phyloP scores from a whole-genome alignment of 2,329 filamentous ascomycete species.

The Phoma sp. region DNA sequence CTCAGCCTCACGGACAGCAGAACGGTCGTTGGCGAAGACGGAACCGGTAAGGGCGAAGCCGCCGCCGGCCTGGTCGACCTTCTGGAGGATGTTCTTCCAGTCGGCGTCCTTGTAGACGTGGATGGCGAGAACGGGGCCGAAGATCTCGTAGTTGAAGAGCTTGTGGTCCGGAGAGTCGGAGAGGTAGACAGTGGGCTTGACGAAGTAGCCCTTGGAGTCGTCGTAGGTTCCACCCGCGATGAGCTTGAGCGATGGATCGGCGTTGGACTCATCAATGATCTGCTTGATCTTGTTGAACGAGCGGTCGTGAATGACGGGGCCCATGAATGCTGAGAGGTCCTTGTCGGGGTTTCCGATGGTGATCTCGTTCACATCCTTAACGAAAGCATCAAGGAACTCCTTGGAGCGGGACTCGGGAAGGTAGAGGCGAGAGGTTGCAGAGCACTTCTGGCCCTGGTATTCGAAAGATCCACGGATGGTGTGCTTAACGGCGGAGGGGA shows the following conservation, averaged over 20 bases:
- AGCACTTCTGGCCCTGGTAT: slow-evolving; percentile 90
- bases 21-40: slow-evolving; percentile 73
- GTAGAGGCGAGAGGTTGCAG: slow-evolving; percentile 80
- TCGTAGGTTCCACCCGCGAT: slow-evolving; percentile 79
- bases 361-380: slow-evolving; percentile 71
- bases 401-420: slow-evolving; percentile 76
- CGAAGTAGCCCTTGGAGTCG: slow-evolving; percentile 77
- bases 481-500: slow-evolving; percentile 78
- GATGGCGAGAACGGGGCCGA: slow-evolving; percentile 77
- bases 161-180: slow-evolving; percentile 75
- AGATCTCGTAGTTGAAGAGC: slow-evolving; percentile 78
- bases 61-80: slow-evolving; percentile 69
- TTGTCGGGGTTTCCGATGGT: slow-evolving; percentile 71
- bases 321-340: slow-evolving; percentile 78
- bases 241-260: slow-evolving; percentile 73
- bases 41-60: slow-evolving; percentile 77
- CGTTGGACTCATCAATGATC: slow-evolving; percentile 78
- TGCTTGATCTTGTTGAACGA: slow-evolving; percentile 79
- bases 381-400: slow-evolving; percentile 70
- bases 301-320: slow-evolving; percentile 80
- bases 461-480: slow-evolving; percentile 86
- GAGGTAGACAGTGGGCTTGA: slow-evolving; percentile 81
- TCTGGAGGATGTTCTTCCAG: slow-evolving; percentile 61
- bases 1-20: slow-evolving; percentile 71
- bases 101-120: slow-evolving; percentile 77